Evolutionary conservation across 257 asterid species (phyloP).

Genomic region (Primulina huaijiensis): DNA sequence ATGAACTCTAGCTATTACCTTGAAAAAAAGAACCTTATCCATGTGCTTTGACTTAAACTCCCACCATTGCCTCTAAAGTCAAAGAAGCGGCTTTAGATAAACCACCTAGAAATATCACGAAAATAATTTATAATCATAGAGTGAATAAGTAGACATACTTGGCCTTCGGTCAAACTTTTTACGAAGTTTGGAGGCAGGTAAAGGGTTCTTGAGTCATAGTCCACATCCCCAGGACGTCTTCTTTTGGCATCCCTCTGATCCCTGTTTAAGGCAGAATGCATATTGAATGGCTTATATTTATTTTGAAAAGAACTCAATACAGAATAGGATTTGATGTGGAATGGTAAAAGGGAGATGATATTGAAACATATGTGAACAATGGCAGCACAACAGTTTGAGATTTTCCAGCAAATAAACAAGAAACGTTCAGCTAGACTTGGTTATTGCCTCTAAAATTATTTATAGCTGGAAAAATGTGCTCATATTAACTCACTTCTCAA

Average conservation of each 20-base stretch:
- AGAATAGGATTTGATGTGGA: not conserved
- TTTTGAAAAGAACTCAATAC: not conserved
- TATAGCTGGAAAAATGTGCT: not conserved
- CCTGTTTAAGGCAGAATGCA: conserved; percentile 42
- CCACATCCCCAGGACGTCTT: conserved; percentile 62
- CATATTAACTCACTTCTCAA: conserved; percentile 60
- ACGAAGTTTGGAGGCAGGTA: conserved; percentile 73
- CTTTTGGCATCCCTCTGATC: conserved; percentile 71
- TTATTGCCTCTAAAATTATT: not conserved
- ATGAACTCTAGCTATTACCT: conserved; percentile 45
- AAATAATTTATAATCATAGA: conserved; percentile 19
- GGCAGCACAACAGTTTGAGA: conserved; percentile 10
- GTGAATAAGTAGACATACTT: conserved; percentile 53
- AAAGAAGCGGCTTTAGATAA: conserved; percentile 26
- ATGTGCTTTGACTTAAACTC: conserved; percentile 95
- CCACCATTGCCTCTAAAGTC: conserved; percentile 98
- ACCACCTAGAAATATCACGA: conserved; percentile 17
- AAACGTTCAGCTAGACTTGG: not conserved
- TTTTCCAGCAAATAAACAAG: conserved; percentile 7
- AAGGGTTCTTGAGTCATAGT: conserved; percentile 82
- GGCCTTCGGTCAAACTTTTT: conserved; percentile 77
- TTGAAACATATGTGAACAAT: not conserved
- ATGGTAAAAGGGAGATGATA: not conserved
- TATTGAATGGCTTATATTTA: conserved; percentile 2
- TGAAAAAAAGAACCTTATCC: conserved; percentile 98